Conservation (phyloP, 2,329 filamentous ascomycete genomes). For the Botryotinia narcissicola region DNA sequence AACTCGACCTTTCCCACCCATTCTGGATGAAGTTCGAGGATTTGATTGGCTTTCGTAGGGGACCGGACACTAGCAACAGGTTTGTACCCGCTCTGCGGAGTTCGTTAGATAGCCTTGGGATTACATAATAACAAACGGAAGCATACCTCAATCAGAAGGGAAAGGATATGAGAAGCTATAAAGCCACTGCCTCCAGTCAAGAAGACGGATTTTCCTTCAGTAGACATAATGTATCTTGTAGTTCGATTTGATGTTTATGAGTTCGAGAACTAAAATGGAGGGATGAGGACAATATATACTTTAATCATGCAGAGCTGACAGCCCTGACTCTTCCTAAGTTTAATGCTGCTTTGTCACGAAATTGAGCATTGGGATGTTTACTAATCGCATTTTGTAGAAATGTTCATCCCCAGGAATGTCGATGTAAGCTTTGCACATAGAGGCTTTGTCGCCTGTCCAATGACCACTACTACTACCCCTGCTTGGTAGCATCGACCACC, state of each 20-base stretch:
- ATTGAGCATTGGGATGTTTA: neutral
- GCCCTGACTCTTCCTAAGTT: neutral
- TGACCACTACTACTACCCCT: neutral
- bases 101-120: neutral
- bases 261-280: neutral
- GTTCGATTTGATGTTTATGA: neutral
- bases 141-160: constrained; percentile 33
- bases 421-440: neutral
- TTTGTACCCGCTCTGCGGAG: constrained; percentile 20
- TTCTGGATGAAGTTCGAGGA: constrained; percentile 42
- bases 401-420: neutral
- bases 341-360: neutral
- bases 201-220: constrained; percentile 23
- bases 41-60: constrained; percentile 43
- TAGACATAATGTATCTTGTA: constrained; percentile 9
- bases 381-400: neutral
- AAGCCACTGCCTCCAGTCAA: constrained; percentile 46
- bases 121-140: neutral
- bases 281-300: neutral
- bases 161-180: constrained; percentile 49
- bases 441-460: neutral
- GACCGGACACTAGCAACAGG: constrained; percentile 42
- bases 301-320: neutral
- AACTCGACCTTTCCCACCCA: constrained; percentile 34
- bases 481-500: neutral